Percentiles rank a stretch among this genome's conserved stretches.
Evolutionary conservation across 805 yeast genomes (phyloP).

Genomic region (Hanseniaspora opuntiae): DNA sequence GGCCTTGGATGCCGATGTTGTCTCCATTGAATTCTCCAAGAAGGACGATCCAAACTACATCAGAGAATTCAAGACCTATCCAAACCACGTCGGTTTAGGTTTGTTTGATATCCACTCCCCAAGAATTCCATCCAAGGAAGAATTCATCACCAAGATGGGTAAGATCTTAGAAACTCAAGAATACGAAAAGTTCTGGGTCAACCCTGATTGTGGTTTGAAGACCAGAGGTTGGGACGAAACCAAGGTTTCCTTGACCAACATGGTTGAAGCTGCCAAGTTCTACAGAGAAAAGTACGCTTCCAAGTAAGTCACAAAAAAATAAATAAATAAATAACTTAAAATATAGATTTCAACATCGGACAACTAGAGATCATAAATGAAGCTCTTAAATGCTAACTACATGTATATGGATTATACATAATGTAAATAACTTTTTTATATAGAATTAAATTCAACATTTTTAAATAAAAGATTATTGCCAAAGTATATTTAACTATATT

Average conservation of each 20-base stretch:
- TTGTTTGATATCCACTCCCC: slow-evolving; percentile 98
- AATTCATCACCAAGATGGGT: slow-evolving; percentile 83
- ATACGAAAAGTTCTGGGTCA: slow-evolving; percentile 97
- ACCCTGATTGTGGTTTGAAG: slow-evolving; percentile 99
- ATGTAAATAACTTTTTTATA: not conserved
- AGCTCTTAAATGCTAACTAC: not conserved
- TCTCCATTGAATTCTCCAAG: slow-evolving; percentile 97
- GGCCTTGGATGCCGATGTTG: slow-evolving; percentile 99
- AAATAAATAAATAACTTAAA: not conserved
- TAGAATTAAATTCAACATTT: slow-evolving; percentile 8
- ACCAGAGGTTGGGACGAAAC: slow-evolving; percentile 99
- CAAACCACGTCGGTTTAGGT: slow-evolving; percentile 99
- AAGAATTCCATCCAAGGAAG: slow-evolving; percentile 96
- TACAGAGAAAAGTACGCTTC: slow-evolving; percentile 53
- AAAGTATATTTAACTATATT: too few relatives aligned
- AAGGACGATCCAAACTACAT: slow-evolving; percentile 98
- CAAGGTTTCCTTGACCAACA: slow-evolving; percentile 84
- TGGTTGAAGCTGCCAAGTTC: slow-evolving; percentile 98
- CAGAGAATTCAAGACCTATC: slow-evolving; percentile 93
- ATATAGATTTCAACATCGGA: slow-evolving; percentile 10
- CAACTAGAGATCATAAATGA: not conserved
- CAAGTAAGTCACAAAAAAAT: slow-evolving; percentile 15
- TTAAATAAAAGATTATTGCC: not conserved
- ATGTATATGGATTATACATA: not conserved
- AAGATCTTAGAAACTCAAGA: slow-evolving; percentile 95